Base-by-base conservation (phyloP, 169 alveolate genomes). In the Plasmodium vinckei region DNA sequence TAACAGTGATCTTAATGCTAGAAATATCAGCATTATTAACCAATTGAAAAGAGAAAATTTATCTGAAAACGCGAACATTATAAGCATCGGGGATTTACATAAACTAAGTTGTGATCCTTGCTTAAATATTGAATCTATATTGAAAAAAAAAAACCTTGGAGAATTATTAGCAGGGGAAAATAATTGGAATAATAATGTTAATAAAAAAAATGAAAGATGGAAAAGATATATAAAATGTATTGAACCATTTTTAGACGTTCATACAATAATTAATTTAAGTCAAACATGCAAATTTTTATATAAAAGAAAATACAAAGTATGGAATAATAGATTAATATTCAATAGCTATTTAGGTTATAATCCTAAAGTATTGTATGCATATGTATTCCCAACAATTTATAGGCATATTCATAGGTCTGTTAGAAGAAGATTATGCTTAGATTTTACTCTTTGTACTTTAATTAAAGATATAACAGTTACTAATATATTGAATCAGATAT, bases 381-480 rank as follows among this genome's bases (percentile, higher is more conserved):
- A 27, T 49, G 93, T 94, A n/a, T 61, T 94, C 2, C 96, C 96
- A 6, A 57, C 87, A 56, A 65, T 90, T 12, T 87, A 57, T 49
- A 89, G 53, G 27, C 94, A 73, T 51, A 53, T 92, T 33, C 89
- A 84, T 49, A 57, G 92, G 39, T 67, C 94, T 19, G 94, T 92
- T 33, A 61, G 88, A 54, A 87, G 91, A 57, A 89, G 91, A 49
- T 56, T 92, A 27, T 60, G 93, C 53, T 84, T 95, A 64, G 97
- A 95, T 87, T 95, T 95, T 67, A 92, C 95, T 51, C 87, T 89
- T 23, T 95, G 98, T 65, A 73, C 94, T 61, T 92, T 95, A 44
- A 72, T 95, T 53, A 94, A 93, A 79, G 97, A 95, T 77, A 94
- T 92, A 27, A 90, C 96, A 13, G 89, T 95, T 5, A 97, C 96